A percentile compares a stretch with the other conserved stretches of the same genome.
Evolutionary conservation across 768 basidiomycete genomes (phyloP).

Genomic region (Boletellus ananiceps): DNA sequence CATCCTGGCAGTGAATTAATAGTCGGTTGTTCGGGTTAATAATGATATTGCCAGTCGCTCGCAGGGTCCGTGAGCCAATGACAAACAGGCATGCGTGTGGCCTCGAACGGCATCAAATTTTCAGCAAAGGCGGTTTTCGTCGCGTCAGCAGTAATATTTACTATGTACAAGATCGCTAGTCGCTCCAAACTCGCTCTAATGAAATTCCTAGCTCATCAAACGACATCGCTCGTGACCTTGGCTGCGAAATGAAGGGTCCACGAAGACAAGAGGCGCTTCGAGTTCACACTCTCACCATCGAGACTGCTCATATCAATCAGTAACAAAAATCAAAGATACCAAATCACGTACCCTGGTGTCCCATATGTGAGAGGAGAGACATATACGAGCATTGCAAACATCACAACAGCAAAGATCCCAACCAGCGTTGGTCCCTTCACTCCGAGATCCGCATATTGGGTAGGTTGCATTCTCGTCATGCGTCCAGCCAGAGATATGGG

Average conservation of each 20-base stretch:
- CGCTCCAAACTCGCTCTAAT: slow-evolving; percentile 7
- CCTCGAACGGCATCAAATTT: slow-evolving; percentile 1
- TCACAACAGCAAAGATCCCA: slow-evolving; percentile 49
- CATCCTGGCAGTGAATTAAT: slow-evolving; percentile 43
- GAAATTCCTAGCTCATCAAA: slow-evolving; percentile 15
- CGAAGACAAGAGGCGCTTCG: slow-evolving; percentile 73
- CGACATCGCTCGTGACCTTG: slow-evolving; percentile 47
- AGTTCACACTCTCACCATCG: slow-evolving; percentile 80
- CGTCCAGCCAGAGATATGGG: slow-evolving; percentile 79
- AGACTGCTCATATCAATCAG: slow-evolving; percentile 46
- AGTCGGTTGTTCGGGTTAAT: slow-evolving; percentile 5
- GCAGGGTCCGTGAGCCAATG: slow-evolving; percentile 1
- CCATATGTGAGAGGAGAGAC: slow-evolving; percentile 92
- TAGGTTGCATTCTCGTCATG: slow-evolving; percentile 48
- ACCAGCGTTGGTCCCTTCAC: slow-evolving; percentile 67
- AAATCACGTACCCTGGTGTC: slow-evolving; percentile 76
- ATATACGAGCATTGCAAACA: slow-evolving; percentile 68
- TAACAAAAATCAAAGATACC: slow-evolving; percentile 3
- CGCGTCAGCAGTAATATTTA: slow-evolving; percentile 15
- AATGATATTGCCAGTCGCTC: slow-evolving; percentile 7
- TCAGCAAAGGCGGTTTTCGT: neutral
- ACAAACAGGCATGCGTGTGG: slow-evolving; percentile 15
- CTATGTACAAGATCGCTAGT: slow-evolving; percentile 18
- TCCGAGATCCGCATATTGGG: slow-evolving; percentile 69
- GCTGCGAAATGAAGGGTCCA: slow-evolving; percentile 95